Evolutionary conservation across 1,139 yeast genomes (phyloP).

Genomic region (Pichia sp.): DNA sequence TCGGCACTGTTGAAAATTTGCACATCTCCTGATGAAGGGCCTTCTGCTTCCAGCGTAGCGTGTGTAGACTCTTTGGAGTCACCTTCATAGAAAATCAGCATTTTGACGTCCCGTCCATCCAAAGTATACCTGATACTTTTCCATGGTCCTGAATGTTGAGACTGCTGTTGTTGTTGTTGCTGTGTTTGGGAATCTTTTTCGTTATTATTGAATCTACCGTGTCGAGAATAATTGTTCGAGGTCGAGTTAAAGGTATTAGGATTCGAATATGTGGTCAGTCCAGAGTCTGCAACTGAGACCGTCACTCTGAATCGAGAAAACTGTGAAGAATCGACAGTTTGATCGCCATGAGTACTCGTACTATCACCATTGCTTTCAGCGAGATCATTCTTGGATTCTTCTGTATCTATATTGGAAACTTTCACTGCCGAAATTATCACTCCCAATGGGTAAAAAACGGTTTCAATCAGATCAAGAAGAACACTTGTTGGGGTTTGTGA

Average conservation of each 20-base stretch:
- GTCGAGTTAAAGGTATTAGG: background rate
- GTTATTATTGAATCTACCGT: background rate
- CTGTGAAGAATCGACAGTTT: background rate
- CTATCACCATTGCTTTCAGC: background rate
- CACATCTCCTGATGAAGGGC: background rate
- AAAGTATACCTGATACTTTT: slow-evolving; percentile 9
- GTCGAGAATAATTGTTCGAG: background rate
- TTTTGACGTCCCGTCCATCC: slow-evolving; percentile 13
- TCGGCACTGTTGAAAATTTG: background rate
- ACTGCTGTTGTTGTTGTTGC: background rate
- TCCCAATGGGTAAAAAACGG: slow-evolving; percentile 15
- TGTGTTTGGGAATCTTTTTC: background rate
- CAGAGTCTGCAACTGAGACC: slow-evolving; percentile 9
- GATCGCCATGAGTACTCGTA: background rate
- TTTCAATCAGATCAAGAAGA: slow-evolving; percentile 4
- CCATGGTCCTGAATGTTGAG: slow-evolving; percentile 12
- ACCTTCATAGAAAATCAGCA: slow-evolving; percentile 14
- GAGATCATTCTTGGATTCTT: background rate
- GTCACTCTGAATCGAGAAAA: slow-evolving; percentile 5
- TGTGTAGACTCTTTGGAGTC: background rate
- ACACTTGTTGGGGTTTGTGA: slow-evolving; percentile 21
- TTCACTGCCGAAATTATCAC: slow-evolving; percentile 3
- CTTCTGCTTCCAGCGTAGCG: background rate
- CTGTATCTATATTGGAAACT: background rate
- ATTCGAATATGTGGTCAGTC: slow-evolving; percentile 5